Percentiles rank a stretch among this genome's conserved stretches.
These are phyloP conservation scores for Pterulicium gracile DNA, from an alignment of 1,284 basidiomycete genomes.

Conservation along the genomic window DNA sequence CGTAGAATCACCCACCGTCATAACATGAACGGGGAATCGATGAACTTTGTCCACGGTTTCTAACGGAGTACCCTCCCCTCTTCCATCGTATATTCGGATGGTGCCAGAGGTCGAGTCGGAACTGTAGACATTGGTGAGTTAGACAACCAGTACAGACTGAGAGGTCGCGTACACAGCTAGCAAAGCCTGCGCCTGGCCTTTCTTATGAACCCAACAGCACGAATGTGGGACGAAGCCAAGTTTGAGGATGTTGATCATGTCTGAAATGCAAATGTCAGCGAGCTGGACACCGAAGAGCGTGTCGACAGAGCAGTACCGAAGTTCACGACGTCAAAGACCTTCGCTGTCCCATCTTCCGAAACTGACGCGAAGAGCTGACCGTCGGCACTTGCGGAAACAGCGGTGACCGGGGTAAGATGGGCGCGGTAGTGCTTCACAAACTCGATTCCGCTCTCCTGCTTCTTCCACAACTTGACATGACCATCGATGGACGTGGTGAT, in stretches of 20 bases:
- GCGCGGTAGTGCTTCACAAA: conserved; percentile 94
- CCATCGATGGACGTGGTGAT: conserved; percentile 94
- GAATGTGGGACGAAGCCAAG: conserved; percentile 76
- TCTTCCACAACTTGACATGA: conserved; percentile 98
- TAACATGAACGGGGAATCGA: conserved; percentile 80
- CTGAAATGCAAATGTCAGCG: conserved; percentile 33
- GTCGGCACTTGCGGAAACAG: conserved; percentile 83
- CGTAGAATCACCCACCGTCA: conserved; percentile 53
- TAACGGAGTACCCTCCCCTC: conserved; percentile 73
- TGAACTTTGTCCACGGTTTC: conserved; percentile 73
- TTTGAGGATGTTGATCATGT: conserved; percentile 99
- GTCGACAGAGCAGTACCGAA: conserved; percentile 57
- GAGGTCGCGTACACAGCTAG: conserved; percentile 67
- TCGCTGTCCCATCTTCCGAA: conserved; percentile 76
- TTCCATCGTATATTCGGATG: conserved; percentile 88
- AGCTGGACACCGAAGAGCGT: too few relatives aligned
- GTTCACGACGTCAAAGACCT: conserved; percentile 96
- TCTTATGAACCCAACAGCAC: conserved; percentile 89
- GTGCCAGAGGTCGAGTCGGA: conserved; percentile 68
- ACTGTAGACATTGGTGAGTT: conserved; percentile 27
- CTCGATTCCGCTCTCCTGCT: conserved; percentile 86
- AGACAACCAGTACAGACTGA: conserved; percentile 12
- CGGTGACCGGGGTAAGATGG: conserved; percentile 73
- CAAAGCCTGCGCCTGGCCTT: conserved; percentile 80
- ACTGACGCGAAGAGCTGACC: conserved; percentile 88